Conservation (phyloP, 768 basidiomycete species). For the Lentinula detonsa region DNA sequence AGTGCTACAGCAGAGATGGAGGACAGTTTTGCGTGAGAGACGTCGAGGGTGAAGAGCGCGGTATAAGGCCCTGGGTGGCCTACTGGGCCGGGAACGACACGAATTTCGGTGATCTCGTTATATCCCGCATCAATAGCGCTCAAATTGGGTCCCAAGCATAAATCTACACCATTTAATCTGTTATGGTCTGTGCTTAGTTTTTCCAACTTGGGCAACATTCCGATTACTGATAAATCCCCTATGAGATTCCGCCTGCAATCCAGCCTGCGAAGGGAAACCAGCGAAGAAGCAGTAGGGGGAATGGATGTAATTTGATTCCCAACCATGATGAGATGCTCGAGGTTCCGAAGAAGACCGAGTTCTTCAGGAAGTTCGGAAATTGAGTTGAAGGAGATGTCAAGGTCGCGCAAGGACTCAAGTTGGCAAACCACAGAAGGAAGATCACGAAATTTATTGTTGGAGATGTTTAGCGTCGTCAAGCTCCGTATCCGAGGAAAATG, state of each 20-base stretch:
- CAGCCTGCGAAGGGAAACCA: slow-evolving; percentile 59
- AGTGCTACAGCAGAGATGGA: slow-evolving; percentile 72
- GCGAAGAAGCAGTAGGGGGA: slow-evolving; percentile 50
- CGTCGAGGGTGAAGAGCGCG: slow-evolving; percentile 70
- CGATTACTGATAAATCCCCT: slow-evolving; percentile 63
- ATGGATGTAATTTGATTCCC: slow-evolving; percentile 77
- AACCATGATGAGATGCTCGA: slow-evolving; percentile 76
- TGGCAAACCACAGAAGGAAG: slow-evolving; percentile 74
- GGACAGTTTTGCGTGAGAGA: slow-evolving; percentile 85
- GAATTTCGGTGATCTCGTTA: slow-evolving; percentile 85
- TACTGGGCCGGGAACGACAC: slow-evolving; percentile 46
- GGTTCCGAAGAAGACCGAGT: slow-evolving; percentile 59
- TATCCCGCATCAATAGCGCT: slow-evolving; percentile 69
- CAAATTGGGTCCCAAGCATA: slow-evolving; percentile 65
- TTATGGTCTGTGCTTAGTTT: slow-evolving; percentile 79
- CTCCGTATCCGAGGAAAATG: slow-evolving; percentile 71
- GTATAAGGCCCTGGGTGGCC: slow-evolving; percentile 30
- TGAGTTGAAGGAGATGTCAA: slow-evolving; percentile 94
- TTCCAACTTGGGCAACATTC: slow-evolving; percentile 63
- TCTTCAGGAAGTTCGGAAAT: slow-evolving; percentile 77
- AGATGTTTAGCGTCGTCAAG: slow-evolving; percentile 82
- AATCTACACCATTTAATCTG: slow-evolving; percentile 69
- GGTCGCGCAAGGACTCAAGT: slow-evolving; percentile 68
- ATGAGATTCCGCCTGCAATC: slow-evolving; percentile 88
- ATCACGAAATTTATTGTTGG: slow-evolving; percentile 85